Base-by-base conservation (phyloP, 1,139 yeast species). In the Saccharomyces hybrid region DNA sequence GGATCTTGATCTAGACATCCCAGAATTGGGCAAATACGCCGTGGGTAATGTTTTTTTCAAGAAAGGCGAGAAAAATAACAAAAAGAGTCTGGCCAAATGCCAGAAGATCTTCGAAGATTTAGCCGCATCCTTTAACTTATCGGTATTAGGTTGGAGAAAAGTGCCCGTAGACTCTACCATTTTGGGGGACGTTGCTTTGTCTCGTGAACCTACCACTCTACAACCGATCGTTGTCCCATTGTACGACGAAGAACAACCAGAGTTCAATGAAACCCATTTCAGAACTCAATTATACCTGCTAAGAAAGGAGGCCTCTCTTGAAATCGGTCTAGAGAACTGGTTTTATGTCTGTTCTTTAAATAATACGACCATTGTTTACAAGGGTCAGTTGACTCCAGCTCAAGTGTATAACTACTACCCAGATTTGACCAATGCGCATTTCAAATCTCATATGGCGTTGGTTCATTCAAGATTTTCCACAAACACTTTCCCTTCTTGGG, bases 401-500 rank as follows among this genome's bases (percentile, higher is more conserved):
- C 99, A 93, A 74, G 98, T 93, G 52, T 93, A 90, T 76, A 83
- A 87, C 63, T 93, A 93, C 75, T 93, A 90, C 76, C 91, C 88
- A 70, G 99, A 93, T 73, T 80, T 93, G 71, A 86, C 84, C 59
- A 90, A 90, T 71, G 93, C 90, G 46, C 95, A 90, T 68, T 93
- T 84, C 72, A 95, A 90, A 74, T 95, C 96, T 48, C 98, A 91
- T 70, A 89, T 93, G 78, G 96, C 97, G 21, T 80, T 93, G 54
- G 98, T 91, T 52, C 99, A 93, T 75, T 91, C 98, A 27, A 84
- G 99, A 72, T 93, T 93, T 79, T 90, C 97, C 55, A 93, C 99
- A 52, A 93, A 93, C 74, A 93, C 99, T 51, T 93, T 93, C 82
- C 99, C 99, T 51, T 88, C 96, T 24, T 93, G 99, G 99, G 99